Base-by-base conservation (phyloP, 148 eudicot species). In the Chenopodium formosanum region DNA sequence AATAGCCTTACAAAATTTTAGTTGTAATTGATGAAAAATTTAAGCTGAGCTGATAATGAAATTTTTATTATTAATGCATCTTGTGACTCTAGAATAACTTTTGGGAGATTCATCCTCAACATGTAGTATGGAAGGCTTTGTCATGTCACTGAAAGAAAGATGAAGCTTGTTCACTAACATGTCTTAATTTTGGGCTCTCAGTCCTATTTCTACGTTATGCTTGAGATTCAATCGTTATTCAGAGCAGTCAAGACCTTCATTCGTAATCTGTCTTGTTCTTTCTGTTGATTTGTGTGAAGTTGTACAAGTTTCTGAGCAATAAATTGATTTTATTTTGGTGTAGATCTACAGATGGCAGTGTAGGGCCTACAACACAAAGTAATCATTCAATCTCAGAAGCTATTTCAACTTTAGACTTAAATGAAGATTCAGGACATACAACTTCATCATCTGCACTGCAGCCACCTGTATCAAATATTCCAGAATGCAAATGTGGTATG, bases 401-500 rank as follows among this genome's bases (percentile, higher is more conserved):
- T 53, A 84, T 90, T 83, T 87, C 95, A 60, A 87, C 89, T 81
- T 81, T 94, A 82, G 93, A 92, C 86, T 87, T 94, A 23, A 80
- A 81, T 86, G 84, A 78, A 53, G 85, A 82, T 88, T 72, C 89
- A 73, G 91, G 89, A 69, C 66, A 80, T 56, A 86, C 84, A 60
- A 44, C 77, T 62, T 83, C 82, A 73, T 83, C 82, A 72, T 76
- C 81, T 79, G 46, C 80, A 9, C 74, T 86, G 75, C 82, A 88
- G 66, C 74, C 86, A 65, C 69, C 88, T 62, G 74, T 72, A 67
- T 52, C 85, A 50, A 85, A 78, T 47, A 77, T 84, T 78, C 44
- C 81, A 82, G 95, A 96, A 40, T 96, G 99, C 91, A 94, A 92
- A 70, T 96, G 99, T 88, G 99, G 98, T 73, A 96, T 96, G 99